Evolutionary conservation across 208 protist species (phyloP), one percentile per base, ranked within the genome.

Genomic region (Hexamita inflata): DNA sequence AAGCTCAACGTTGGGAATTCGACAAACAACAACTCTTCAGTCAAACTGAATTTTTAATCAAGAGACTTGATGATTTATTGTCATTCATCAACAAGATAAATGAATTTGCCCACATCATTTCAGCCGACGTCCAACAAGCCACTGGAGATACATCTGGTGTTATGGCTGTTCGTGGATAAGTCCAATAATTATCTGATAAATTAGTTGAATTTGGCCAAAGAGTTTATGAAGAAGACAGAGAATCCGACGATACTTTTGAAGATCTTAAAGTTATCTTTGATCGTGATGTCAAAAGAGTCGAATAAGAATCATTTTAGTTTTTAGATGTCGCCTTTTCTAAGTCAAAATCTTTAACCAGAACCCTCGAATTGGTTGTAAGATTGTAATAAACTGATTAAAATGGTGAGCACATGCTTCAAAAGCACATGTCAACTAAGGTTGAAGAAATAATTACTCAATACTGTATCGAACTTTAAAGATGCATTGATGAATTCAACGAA

Each of bases 1-100:
- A 70, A 29, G 90, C 96, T 77, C 85, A 90, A 77, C 90, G 94
- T 53, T 98, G 95, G 94, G 93, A 95, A 75, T 98, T 98, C 83
- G 93, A 97, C 79, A 87, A 89, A 76, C 89, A 90, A 59, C 85
- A 87, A 26, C 84, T 98, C 29, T 98, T 98, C 80, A 92, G 93
- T 58, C 86, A 88, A 24, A 96, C 94, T 11, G 88, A 70, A 28
- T 70, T 70, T 70, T 38, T 45, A 15, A 42, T n/a, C 9, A 34
- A n/a, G 34, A n/a, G 64, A 29, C 4, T 70, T n/a, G 35, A 70
- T n/a, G 38, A 15, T 35, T 34, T 70, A 11, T 45, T 70, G 9
- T 15, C 2, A 42, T 70, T 7, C n/a, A 34, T 70, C 35, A 11
- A 70, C 4, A 2, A n/a, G 9, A 38, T 70, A 15, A 45, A 49